Conservation (phyloP, 768 basidiomycete species). For the Leccinum truebloodii region DNA sequence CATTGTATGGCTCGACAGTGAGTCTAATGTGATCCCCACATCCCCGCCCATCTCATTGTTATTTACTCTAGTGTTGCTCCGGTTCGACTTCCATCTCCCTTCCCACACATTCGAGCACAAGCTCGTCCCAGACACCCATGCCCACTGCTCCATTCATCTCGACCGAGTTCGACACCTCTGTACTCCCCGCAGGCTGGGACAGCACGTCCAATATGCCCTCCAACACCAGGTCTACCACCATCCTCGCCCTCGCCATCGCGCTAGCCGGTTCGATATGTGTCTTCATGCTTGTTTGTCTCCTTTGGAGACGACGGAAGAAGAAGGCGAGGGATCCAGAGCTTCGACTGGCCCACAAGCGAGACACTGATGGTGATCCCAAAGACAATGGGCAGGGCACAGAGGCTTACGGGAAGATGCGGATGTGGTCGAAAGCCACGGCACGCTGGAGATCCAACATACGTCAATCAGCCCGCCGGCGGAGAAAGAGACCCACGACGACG, state of each 20-base stretch:
- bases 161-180: conserved; percentile 22
- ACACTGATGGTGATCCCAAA: conserved; percentile 27
- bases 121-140: conserved; percentile 14
- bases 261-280: conserved; percentile 62
- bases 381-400: conserved; percentile 45
- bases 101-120: neutral
- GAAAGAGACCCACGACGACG: conserved; percentile 20
- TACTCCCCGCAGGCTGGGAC: conserved; percentile 60
- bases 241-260: conserved; percentile 59
- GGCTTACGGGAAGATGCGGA: conserved; percentile 49
- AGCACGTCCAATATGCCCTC: conserved; percentile 14
- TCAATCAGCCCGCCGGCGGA: conserved; percentile 59
- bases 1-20: conserved; percentile 71
- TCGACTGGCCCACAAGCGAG: conserved; percentile 34
- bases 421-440: conserved; percentile 66
- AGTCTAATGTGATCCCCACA: conserved; percentile 33
- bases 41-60: neutral
- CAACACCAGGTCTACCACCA: conserved; percentile 43
- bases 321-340: conserved; percentile 54
- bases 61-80: conserved; percentile 20
- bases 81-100: conserved; percentile 9
- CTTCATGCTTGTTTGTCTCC: conserved; percentile 61
- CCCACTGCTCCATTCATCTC: conserved; percentile 18
- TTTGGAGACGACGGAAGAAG: conserved; percentile 51
- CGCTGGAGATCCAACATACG: conserved; percentile 69